A percentile compares a stretch with the other conserved stretches of the same genome.
These are phyloP conservation scores for Lodderomyces theae DNA, from an alignment of 1,139 yeast species.

Conservation along the genomic window DNA sequence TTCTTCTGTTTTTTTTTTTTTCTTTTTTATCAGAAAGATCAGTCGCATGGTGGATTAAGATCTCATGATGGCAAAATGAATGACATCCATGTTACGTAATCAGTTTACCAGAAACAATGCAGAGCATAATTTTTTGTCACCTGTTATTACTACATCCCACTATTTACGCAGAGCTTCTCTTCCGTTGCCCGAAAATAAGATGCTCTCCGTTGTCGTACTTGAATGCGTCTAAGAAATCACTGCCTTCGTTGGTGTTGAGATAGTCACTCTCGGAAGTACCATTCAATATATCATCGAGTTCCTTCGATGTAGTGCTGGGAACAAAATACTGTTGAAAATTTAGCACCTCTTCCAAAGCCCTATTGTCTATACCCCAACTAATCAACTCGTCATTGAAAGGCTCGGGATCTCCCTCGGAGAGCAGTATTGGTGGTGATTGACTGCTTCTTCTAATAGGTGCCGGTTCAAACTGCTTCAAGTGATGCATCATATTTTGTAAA, in stretches of 20 bases:
- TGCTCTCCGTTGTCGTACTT: conserved; percentile 12
- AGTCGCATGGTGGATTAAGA: too few relatives aligned
- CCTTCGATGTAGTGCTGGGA: conserved; percentile 7
- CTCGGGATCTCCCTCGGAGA: conserved; percentile 8
- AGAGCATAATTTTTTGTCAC: too few relatives aligned
- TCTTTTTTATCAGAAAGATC: too few relatives aligned
- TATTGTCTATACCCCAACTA: conserved; percentile 13
- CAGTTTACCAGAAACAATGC: too few relatives aligned
- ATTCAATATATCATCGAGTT: conserved; percentile 10
- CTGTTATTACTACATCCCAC: too few relatives aligned
- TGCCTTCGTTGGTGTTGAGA: background rate
- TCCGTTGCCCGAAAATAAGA: conserved; percentile 8
- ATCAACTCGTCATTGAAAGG: conserved; percentile 15
- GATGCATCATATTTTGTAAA: conserved; percentile 14
- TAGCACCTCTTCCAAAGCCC: conserved; percentile 14
- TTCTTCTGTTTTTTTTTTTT: too few relatives aligned
- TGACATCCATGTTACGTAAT: too few relatives aligned
- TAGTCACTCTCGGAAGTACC: background rate
- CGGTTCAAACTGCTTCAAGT: conserved; percentile 8
- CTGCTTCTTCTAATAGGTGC: background rate
- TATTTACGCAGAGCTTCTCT: background rate
- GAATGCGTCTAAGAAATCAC: conserved; percentile 11
- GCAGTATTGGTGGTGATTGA: conserved; percentile 5
- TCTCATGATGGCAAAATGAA: too few relatives aligned
- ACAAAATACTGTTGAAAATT: conserved; percentile 15